These are phyloP conservation scores for Leucoagaricus sp. DNA, from an alignment of 1,284 basidiomycete genomes.

Conservation along the genomic window DNA sequence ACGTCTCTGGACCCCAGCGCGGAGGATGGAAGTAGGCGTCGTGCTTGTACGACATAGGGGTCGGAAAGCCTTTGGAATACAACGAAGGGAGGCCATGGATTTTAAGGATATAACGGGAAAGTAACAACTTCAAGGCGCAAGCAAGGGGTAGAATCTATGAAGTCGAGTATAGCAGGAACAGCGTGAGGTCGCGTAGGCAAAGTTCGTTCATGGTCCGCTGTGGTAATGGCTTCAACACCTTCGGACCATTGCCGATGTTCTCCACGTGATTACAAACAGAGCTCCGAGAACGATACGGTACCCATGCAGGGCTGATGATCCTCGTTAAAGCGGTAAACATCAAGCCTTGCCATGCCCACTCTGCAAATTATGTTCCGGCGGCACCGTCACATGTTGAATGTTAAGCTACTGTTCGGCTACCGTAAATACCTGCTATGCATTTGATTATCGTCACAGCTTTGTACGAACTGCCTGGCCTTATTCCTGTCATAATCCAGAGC, in stretches of 20 bases:
- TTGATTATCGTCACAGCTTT: too few relatives aligned
- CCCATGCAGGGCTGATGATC: neutral
- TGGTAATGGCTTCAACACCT: neutral
- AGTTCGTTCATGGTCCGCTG: neutral
- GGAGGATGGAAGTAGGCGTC: neutral
- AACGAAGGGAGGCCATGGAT: conserved; percentile 13
- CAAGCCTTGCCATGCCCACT: too few relatives aligned
- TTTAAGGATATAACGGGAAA: neutral
- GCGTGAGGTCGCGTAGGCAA: neutral
- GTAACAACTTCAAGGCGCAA: neutral
- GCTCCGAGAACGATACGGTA: too few relatives aligned
- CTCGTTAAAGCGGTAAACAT: too few relatives aligned
- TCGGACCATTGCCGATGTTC: conserved; percentile 19
- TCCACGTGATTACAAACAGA: conserved; percentile 13
- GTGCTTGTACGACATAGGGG: conserved; percentile 8
- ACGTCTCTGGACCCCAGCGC: conserved; percentile 21
- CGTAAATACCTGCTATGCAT: too few relatives aligned
- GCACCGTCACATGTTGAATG: too few relatives aligned
- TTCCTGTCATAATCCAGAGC: too few relatives aligned
- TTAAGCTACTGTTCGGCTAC: too few relatives aligned
- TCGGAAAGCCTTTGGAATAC: conserved; percentile 6
- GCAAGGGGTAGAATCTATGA: neutral
- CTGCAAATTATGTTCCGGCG: too few relatives aligned
- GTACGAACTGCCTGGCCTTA: neutral
- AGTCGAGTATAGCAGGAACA: neutral